Percentiles rank a stretch among this genome's conserved stretches.
Evolutionary conservation across 257 asterid genomes (phyloP).

Genomic region (Orobanche coerulescens): DNA sequence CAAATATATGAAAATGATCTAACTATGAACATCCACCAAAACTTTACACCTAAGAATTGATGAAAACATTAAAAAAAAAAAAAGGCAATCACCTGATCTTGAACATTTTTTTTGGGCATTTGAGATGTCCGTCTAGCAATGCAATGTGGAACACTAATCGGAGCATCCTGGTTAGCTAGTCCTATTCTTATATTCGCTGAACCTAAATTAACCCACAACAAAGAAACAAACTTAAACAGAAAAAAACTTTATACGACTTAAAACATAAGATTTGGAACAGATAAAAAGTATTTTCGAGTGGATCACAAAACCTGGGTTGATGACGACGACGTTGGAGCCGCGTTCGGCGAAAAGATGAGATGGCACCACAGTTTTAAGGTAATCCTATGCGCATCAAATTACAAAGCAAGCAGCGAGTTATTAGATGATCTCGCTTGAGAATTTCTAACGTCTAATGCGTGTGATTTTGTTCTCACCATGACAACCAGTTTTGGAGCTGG

Average conservation of each 20-base stretch:
- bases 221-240: background rate
- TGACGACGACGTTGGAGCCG: slow-evolving; percentile 89
- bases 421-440: background rate
- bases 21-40: background rate
- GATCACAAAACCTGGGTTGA: slow-evolving; percentile 69
- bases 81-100: slow-evolving; percentile 53
- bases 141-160: slow-evolving; percentile 74
- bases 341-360: slow-evolving; percentile 87
- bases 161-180: slow-evolving; percentile 72
- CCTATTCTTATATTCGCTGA: slow-evolving; percentile 86
- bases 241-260: background rate
- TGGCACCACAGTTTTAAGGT: slow-evolving; percentile 70
- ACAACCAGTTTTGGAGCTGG: slow-evolving; percentile 16
- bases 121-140: slow-evolving; percentile 74
- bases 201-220: slow-evolving; percentile 29
- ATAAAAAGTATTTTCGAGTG: background rate
- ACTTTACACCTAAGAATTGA: background rate
- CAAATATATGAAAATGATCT: background rate
- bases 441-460: slow-evolving; percentile 9
- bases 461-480: slow-evolving; percentile 34
- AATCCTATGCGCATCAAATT: slow-evolving; percentile 45
- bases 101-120: slow-evolving; percentile 63
- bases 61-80: background rate
- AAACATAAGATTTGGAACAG: background rate
- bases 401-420: background rate